phyloP scores from a whole-genome alignment of 1,139 yeast species.

The Saccharomyces hybrid region DNA sequence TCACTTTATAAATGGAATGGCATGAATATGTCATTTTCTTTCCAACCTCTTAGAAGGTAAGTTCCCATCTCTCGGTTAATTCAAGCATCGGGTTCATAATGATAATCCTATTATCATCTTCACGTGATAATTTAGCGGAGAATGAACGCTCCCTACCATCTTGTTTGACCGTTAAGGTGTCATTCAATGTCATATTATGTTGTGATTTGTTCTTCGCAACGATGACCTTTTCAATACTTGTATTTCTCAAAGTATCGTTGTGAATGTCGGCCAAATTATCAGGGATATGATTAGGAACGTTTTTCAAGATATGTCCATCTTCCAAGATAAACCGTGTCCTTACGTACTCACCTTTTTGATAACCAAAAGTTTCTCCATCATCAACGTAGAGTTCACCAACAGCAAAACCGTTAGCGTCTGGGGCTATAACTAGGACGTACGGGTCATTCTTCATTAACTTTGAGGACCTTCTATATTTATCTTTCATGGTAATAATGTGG shows the following conservation, averaged over 20 bases:
- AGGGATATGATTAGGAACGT: slow-evolving; percentile 15
- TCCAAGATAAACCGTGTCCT: not conserved
- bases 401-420: slow-evolving; percentile 45
- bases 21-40: not conserved
- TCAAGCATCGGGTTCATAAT: slow-evolving; percentile 50
- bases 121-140: slow-evolving; percentile 17
- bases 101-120: slow-evolving; percentile 24
- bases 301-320: slow-evolving; percentile 24
- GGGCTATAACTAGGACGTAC: slow-evolving; percentile 63
- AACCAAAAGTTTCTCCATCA: slow-evolving; percentile 70
- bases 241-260: slow-evolving; percentile 24
- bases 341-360: slow-evolving; percentile 36
- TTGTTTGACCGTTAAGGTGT: slow-evolving; percentile 33
- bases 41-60: slow-evolving; percentile 21
- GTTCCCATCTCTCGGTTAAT: slow-evolving; percentile 46
- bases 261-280: slow-evolving; percentile 6
- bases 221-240: slow-evolving; percentile 52
- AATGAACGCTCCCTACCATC: slow-evolving; percentile 35
- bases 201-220: slow-evolving; percentile 38
- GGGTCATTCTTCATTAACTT: slow-evolving; percentile 77
- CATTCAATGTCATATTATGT: slow-evolving; percentile 7
- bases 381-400: slow-evolving; percentile 68
- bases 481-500: slow-evolving; percentile 58
- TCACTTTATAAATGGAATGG: not conserved
- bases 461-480: slow-evolving; percentile 73